phyloP scores from a whole-genome alignment of 441 rosid species.

The Bruguiera hainesii region DNA sequence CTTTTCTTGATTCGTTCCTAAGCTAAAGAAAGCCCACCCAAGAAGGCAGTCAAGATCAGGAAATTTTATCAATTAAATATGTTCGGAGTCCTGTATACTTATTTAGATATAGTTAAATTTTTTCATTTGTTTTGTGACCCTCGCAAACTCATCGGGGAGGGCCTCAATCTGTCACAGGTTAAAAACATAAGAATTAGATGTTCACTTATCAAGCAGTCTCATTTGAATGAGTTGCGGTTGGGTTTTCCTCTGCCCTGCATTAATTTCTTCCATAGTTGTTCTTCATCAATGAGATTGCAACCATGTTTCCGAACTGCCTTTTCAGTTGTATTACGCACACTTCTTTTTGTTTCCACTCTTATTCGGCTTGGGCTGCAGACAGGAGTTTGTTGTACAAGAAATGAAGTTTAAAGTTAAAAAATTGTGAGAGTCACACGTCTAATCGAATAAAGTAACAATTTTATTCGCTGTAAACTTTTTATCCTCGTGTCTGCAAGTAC shows the following conservation, averaged over 20 bases:
- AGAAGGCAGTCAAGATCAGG: conserved; percentile 9
- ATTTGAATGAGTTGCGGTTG: conserved; percentile 1
- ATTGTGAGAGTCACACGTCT: too few relatives aligned
- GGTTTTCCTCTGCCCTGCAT: neutral
- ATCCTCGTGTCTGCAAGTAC: too few relatives aligned
- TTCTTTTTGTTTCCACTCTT: too few relatives aligned
- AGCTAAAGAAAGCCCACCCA: conserved; percentile 24
- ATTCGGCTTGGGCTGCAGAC: too few relatives aligned
- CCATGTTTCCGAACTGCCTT: too few relatives aligned
- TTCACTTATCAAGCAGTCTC: conserved; percentile 7
- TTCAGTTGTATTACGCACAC: too few relatives aligned
- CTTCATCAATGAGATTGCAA: too few relatives aligned
- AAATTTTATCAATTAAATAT: conserved; percentile 3
- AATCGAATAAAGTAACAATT: too few relatives aligned
- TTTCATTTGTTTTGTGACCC: conserved; percentile 50
- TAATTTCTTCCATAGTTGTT: neutral
- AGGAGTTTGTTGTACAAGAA: too few relatives aligned
- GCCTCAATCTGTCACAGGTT: conserved; percentile 17
- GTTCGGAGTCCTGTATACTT: conserved; percentile 19
- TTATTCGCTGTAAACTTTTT: too few relatives aligned
- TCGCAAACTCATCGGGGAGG: conserved; percentile 1
- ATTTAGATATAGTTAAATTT: conserved; percentile 33
- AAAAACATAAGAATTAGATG: neutral
- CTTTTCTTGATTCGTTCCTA: conserved; percentile 45
- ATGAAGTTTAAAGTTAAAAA: too few relatives aligned